phyloP scores from a whole-genome alignment of 1,284 basidiomycete species.

The Puccinia novopanici region DNA sequence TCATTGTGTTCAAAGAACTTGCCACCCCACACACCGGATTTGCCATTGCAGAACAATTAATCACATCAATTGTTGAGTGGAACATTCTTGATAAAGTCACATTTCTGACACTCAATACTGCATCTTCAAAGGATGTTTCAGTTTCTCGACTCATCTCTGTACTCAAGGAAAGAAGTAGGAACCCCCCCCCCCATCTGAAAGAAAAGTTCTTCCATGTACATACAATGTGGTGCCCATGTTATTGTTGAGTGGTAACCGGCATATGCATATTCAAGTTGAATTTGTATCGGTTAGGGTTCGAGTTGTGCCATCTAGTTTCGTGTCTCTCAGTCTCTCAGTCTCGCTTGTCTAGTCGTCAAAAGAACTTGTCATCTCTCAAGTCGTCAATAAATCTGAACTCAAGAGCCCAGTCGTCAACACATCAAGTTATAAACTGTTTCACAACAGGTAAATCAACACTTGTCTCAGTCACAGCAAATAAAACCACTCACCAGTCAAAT shows the following conservation, averaged over 20 bases:
- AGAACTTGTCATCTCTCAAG: no score
- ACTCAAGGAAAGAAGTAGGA: not conserved
- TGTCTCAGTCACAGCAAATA: no score
- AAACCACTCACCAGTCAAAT: no score
- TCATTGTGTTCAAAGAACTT: constrained; percentile 2
- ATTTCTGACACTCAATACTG: not conserved
- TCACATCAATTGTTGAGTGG: not conserved
- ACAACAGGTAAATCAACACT: no score
- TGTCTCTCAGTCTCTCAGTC: no score
- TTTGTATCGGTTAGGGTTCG: not conserved
- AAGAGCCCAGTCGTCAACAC: no score
- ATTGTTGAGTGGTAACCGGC: no score
- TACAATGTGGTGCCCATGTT: not conserved
- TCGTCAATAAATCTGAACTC: no score
- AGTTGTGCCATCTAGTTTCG: no score
- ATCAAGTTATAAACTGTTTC: no score
- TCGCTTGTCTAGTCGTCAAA: no score
- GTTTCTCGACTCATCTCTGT: not conserved
- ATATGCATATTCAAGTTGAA: no score
- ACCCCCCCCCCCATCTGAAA: not conserved
- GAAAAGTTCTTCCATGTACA: not conserved
- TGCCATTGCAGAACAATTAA: not conserved
- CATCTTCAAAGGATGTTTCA: not conserved
- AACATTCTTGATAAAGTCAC: not conserved
- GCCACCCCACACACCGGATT: not conserved